Percentiles rank a stretch among this genome's conserved stretches.
Evolutionary conservation across 192 early-diverging fungal genomes (phyloP).

Genomic region (Coemansia sp.): DNA sequence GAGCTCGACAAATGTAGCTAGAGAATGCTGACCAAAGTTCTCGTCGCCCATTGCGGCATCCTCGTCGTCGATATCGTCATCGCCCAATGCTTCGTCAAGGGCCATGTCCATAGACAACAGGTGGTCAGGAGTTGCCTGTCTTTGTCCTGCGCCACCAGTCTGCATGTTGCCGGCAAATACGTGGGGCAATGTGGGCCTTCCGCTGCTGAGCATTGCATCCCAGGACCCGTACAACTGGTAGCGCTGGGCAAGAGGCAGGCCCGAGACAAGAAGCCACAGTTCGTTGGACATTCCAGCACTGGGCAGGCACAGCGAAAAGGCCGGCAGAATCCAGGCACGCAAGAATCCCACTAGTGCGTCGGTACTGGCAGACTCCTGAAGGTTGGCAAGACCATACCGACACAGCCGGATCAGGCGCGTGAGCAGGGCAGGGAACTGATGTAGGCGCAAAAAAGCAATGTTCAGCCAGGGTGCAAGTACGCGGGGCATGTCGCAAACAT

Average conservation of each 20-base stretch:
- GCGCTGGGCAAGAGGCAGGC: slow-evolving; percentile 23
- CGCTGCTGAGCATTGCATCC: slow-evolving; percentile 23
- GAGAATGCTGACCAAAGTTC: not conserved
- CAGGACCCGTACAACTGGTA: slow-evolving; percentile 35
- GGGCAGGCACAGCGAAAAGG: slow-evolving; percentile 28
- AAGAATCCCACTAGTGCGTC: slow-evolving; percentile 27
- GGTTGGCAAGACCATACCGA: slow-evolving; percentile 17
- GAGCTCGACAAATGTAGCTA: slow-evolving; percentile 18
- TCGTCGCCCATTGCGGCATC: not conserved
- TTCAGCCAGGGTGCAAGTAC: slow-evolving; percentile 46
- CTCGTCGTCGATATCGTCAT: slow-evolving; percentile 4
- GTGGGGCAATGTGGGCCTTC: slow-evolving; percentile 19
- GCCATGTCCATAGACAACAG: slow-evolving; percentile 26
- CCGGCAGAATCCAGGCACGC: slow-evolving; percentile 43
- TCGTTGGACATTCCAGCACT: slow-evolving; percentile 46
- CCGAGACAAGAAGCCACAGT: slow-evolving; percentile 39
- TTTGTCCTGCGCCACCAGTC: not conserved
- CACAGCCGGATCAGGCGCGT: slow-evolving; percentile 39
- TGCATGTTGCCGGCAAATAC: not conserved
- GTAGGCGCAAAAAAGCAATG: slow-evolving; percentile 31
- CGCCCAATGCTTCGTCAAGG: slow-evolving; percentile 36
- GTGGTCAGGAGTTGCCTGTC: not conserved
- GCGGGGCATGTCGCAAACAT: slow-evolving; percentile 20
- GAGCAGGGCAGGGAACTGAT: slow-evolving; percentile 20
- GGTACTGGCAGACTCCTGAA: no score